A percentile compares a stretch with the other conserved stretches of the same genome.
Evolutionary conservation across 805 yeast species (phyloP).

Genomic region (Wickerhamomyces strasburgensis): DNA sequence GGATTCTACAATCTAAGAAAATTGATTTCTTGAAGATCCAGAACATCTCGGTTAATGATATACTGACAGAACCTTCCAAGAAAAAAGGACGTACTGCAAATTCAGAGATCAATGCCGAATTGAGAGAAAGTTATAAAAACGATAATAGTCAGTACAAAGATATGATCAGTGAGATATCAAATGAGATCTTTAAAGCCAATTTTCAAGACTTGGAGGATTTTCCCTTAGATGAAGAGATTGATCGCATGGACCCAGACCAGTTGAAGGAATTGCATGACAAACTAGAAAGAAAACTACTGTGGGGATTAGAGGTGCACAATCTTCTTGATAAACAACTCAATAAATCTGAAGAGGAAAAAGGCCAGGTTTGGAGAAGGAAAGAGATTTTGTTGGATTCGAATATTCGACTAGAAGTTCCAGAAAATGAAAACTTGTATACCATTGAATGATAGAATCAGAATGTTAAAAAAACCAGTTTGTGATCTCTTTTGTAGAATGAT

Average conservation of each 20-base stretch:
- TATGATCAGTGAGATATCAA: conserved; percentile 4
- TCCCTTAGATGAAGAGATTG: conserved; percentile 16
- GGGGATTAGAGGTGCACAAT: conserved; percentile 36
- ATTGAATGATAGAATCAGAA: conserved; percentile 7
- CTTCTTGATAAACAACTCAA: conserved; percentile 30
- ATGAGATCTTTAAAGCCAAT: conserved; percentile 8
- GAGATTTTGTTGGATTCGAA: conserved; percentile 41
- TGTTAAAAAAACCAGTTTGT: no score
- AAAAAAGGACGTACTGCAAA: conserved; percentile 25
- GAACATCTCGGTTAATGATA: conserved; percentile 21
- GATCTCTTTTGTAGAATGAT: no score
- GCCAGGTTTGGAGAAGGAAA: conserved; percentile 34
- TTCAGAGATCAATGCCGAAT: conserved; percentile 21
- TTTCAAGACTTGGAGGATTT: conserved; percentile 14
- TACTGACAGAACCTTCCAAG: conserved; percentile 22
- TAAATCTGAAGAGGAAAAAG: conserved; percentile 30
- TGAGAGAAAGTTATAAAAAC: conserved; percentile 17
- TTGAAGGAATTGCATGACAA: conserved; percentile 23
- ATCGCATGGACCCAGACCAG: conserved; percentile 9
- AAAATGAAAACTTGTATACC: conserved; percentile 3
- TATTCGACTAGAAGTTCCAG: conserved; percentile 27
- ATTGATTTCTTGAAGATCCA: conserved; percentile 23
- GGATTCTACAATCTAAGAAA: conserved; percentile 8
- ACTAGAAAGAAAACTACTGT: conserved; percentile 31
- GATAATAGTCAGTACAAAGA: conserved; percentile 8